phyloP scores from a whole-genome alignment of 2,329 filamentous ascomycete genomes.

The Pseudopyricularia cyperi region DNA sequence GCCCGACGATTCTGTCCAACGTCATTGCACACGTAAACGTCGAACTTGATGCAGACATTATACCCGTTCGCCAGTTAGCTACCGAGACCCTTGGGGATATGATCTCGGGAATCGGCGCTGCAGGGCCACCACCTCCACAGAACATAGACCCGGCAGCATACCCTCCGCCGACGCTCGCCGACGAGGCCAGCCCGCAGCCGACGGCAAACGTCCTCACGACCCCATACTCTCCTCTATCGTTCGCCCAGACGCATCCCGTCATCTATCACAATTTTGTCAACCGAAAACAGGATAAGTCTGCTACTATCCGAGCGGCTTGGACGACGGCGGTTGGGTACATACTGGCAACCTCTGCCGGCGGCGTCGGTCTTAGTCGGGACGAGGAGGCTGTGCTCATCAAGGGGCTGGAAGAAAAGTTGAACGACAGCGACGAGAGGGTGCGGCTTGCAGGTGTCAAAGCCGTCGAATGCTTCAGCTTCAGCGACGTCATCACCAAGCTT shows the following conservation, averaged over 20 bases:
- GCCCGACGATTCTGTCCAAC: conserved; percentile 76
- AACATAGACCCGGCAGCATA: conserved; percentile 71
- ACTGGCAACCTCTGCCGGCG: conserved; percentile 78
- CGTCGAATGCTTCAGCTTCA: conserved; percentile 68
- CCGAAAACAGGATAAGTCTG: conserved; percentile 74
- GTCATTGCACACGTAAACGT: conserved; percentile 90
- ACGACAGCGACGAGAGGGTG: conserved; percentile 83
- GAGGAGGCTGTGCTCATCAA: conserved; percentile 68
- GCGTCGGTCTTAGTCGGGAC: conserved; percentile 71
- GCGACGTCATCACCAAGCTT: conserved; percentile 70
- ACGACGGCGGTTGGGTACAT: conserved; percentile 74
- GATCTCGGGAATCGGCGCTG: conserved; percentile 83
- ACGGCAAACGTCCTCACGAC: conserved; percentile 57
- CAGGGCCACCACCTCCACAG: conserved; percentile 64
- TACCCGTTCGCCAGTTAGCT: conserved; percentile 72
- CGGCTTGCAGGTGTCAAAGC: conserved; percentile 79
- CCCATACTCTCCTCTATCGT: conserved; percentile 78
- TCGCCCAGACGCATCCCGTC: conserved; percentile 65
- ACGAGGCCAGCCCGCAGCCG: conserved; percentile 36
- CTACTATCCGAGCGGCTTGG: conserved; percentile 75
- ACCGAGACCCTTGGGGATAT: conserved; percentile 94
- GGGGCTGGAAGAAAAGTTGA: conserved; percentile 66
- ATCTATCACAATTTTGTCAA: conserved; percentile 78
- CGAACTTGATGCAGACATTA: conserved; percentile 80
- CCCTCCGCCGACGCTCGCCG: conserved; percentile 57